Percentiles rank a stretch among this genome's conserved stretches.
Evolutionary conservation across 805 yeast species (phyloP).

Genomic region (Wickerhamiella lipophila): DNA sequence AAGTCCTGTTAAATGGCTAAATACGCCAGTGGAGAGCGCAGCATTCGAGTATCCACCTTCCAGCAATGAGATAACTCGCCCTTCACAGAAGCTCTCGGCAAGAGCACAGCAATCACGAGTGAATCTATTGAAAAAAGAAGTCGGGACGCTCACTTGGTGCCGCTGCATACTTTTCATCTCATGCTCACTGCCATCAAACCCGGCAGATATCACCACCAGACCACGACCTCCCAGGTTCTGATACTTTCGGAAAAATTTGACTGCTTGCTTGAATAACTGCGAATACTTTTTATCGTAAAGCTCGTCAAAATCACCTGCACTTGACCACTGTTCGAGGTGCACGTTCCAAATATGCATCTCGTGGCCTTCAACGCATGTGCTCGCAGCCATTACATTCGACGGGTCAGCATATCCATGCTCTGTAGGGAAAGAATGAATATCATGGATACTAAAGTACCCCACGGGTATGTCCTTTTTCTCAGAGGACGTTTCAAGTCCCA

Average conservation of each 20-base stretch:
- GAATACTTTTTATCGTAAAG: conserved; percentile 51
- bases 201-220: conserved; percentile 65
- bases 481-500: conserved; percentile 35
- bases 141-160: conserved; percentile 70
- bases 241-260: conserved; percentile 16
- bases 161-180: conserved; percentile 79
- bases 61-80: conserved; percentile 52
- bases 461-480: conserved; percentile 27
- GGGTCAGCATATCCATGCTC: conserved; percentile 65
- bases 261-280: conserved; percentile 50
- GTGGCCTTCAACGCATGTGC: conserved; percentile 65
- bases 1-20: conserved; percentile 64
- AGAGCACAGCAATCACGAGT: conserved; percentile 60
- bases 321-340: conserved; percentile 54
- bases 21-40: conserved; percentile 66
- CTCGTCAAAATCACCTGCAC: conserved; percentile 51
- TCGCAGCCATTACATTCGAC: conserved; percentile 59
- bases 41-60: conserved; percentile 86
- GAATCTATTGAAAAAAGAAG: conserved; percentile 59
- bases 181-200: conserved; percentile 77
- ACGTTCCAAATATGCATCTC: conserved; percentile 74
- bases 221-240: conserved; percentile 22
- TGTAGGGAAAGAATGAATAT: conserved; percentile 75
- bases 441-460: conserved; percentile 76
- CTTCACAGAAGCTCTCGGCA: conserved; percentile 48